phyloP scores from a whole-genome alignment of 257 asterid genomes.

The Salvia miltiorrhiza region DNA sequence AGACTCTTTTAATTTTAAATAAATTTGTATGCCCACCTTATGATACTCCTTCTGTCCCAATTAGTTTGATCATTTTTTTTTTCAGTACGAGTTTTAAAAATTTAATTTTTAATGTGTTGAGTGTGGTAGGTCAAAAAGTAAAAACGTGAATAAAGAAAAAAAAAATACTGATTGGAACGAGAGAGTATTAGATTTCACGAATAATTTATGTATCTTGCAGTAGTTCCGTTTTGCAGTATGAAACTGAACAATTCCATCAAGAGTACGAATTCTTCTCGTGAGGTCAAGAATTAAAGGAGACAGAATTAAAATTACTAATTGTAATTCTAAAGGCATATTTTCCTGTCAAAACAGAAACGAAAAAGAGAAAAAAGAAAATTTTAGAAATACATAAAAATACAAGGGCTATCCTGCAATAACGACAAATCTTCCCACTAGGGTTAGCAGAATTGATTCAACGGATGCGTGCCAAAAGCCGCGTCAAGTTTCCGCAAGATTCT shows the following conservation, averaged over 20 bases:
- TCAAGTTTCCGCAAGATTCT: constrained; percentile 31
- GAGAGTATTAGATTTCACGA: neutral
- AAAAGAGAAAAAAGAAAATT: neutral
- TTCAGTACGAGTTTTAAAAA: too few species aligned
- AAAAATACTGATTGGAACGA: too few species aligned
- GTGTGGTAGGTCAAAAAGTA: too few species aligned
- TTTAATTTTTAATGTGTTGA: too few species aligned
- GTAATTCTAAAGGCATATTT: neutral
- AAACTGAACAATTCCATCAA: neutral
- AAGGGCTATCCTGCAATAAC: constrained; percentile 13
- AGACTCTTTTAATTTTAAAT: too few species aligned
- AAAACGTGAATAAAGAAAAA: too few species aligned
- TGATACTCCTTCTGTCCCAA: too few species aligned
- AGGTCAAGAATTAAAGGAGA: neutral
- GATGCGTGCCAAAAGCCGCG: constrained; percentile 26
- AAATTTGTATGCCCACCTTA: too few species aligned
- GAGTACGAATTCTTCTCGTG: neutral
- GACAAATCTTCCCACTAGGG: neutral
- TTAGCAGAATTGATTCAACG: constrained; percentile 12
- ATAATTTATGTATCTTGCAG: neutral
- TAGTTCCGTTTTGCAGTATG: neutral
- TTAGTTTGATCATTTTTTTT: too few species aligned
- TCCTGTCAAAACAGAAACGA: neutral
- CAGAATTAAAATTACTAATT: neutral
- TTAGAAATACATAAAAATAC: neutral